phyloP scores from a whole-genome alignment of 495 filamentous ascomycete species.

The Tuber brumale region DNA sequence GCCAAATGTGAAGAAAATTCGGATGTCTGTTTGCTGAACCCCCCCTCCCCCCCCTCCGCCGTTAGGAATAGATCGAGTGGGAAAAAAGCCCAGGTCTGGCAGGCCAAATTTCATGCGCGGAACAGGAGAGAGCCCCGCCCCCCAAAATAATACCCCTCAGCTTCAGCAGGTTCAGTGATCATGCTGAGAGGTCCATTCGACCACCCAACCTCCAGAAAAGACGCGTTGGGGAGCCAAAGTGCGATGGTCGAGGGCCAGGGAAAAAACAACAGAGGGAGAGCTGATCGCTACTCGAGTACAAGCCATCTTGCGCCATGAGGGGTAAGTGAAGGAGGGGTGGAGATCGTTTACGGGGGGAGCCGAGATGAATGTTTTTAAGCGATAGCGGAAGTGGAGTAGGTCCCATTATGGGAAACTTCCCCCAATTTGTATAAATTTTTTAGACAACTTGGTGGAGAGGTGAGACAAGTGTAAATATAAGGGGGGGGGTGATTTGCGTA shows the following conservation, averaged over 20 bases:
- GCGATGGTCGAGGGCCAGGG: neutral
- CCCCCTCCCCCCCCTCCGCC: neutral
- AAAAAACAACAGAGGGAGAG: neutral
- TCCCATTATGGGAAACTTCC: neutral
- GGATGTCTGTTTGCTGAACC: neutral
- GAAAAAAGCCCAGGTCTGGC: neutral
- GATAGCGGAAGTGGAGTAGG: too few species aligned
- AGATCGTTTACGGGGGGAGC: neutral
- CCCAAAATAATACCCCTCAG: neutral
- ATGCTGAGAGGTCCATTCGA: neutral
- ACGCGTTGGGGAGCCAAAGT: neutral
- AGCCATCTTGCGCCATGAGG: neutral
- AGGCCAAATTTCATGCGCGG: neutral
- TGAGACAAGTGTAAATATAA: neutral
- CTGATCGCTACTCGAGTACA: neutral
- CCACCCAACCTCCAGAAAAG: neutral
- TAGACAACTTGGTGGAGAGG: neutral
- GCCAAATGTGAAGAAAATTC: neutral
- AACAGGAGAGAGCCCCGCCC: neutral
- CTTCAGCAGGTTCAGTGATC: neutral
- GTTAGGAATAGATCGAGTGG: neutral
- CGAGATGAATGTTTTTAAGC: neutral
- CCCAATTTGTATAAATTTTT: neutral
- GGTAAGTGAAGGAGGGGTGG: neutral
- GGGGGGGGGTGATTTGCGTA: neutral